A percentile compares a stretch with the other conserved stretches of the same genome.
phyloP scores from a whole-genome alignment of 768 basidiomycete species.

The Amanita exitialis region DNA sequence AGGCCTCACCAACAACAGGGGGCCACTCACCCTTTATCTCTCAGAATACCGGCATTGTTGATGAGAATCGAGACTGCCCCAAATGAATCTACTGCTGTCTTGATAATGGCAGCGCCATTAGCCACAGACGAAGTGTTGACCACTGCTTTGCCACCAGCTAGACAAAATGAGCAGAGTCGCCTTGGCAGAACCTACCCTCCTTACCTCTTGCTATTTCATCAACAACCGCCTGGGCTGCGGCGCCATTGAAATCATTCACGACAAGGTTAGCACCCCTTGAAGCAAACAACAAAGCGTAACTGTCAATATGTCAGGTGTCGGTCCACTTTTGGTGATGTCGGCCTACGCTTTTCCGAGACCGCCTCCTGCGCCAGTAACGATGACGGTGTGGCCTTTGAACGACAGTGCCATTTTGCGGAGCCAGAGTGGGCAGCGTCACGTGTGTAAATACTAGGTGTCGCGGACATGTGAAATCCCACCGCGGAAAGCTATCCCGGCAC shows the following conservation, averaged over 20 bases:
- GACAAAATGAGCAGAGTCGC: conserved; percentile 1
- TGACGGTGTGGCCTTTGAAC: conserved; percentile 85
- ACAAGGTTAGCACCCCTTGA: conserved; percentile 89
- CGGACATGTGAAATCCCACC: conserved; percentile 10
- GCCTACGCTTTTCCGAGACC: conserved; percentile 88
- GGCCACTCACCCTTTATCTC: conserved; percentile 61
- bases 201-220: conserved; percentile 77
- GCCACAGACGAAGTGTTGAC: conserved; percentile 80
- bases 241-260: conserved; percentile 87
- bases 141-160: conserved; percentile 86
- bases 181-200: conserved; percentile 11
- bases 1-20: too few relatives aligned
- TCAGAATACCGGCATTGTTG: conserved; percentile 91
- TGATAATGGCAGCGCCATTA: conserved; percentile 80
- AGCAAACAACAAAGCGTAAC: conserved; percentile 90
- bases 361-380: conserved; percentile 93
- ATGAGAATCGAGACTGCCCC: conserved; percentile 81
- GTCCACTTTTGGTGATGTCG: neutral
- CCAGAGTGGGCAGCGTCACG: too few relatives aligned
- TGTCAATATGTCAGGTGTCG: conserved; percentile 16
- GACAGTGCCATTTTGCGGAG: conserved; percentile 41
- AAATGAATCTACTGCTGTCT: conserved; percentile 78
- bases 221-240: conserved; percentile 87
- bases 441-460: neutral
- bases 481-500: too few relatives aligned